Conservation (phyloP, 2,329 filamentous ascomycete genomes). For the Venturia aucupariae region DNA sequence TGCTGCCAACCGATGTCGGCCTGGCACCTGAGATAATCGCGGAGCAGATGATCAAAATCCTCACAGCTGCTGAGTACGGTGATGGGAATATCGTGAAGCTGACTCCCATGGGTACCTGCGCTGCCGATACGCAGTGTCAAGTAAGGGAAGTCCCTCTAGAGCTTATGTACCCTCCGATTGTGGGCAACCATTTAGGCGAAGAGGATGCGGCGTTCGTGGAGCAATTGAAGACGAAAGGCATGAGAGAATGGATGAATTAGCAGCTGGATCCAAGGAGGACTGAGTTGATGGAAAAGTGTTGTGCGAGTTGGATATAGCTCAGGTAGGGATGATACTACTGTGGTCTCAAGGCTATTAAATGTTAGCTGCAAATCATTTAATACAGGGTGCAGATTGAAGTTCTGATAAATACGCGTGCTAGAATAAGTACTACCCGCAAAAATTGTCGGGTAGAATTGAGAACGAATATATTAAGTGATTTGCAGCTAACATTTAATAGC, state of each 20-base stretch:
- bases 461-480: no score
- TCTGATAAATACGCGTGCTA: no score
- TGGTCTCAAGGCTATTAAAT: no score
- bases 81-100: neutral
- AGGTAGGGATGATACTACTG: no score
- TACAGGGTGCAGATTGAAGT: no score
- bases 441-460: no score
- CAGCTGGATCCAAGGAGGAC: neutral
- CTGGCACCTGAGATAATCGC: neutral
- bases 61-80: neutral
- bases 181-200: neutral
- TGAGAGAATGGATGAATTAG: neutral
- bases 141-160: neutral
- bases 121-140: neutral
- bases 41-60: neutral
- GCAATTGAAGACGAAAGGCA: neutral
- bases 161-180: neutral
- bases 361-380: no score
- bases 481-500: no score
- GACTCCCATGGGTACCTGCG: neutral
- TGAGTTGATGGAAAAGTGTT: no score
- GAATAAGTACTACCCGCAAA: no score
- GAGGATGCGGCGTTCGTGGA: neutral
- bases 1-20: neutral
- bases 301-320: no score